These are phyloP conservation scores for Plasmodium yoelii DNA, from an alignment of 169 alveolate species.

Conservation along the genomic window DNA sequence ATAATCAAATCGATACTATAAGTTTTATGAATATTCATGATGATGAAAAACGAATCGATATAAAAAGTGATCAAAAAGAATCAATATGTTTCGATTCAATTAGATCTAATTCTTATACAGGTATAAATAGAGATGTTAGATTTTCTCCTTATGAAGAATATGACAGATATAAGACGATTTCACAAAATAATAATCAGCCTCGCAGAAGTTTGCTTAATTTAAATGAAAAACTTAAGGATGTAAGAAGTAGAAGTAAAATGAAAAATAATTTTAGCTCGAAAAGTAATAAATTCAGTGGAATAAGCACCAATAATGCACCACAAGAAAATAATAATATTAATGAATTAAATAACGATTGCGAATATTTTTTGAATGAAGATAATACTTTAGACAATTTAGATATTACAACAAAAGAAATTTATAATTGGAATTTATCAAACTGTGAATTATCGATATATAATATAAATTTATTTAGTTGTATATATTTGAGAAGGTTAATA, in stretches of 20 bases:
- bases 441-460: slow-evolving; percentile 46
- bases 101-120: not conserved
- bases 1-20: not conserved
- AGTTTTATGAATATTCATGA: slow-evolving; percentile 4
- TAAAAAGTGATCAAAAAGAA: not conserved
- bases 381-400: too few relatives aligned
- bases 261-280: not conserved
- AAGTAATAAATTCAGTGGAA: too few relatives aligned
- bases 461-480: slow-evolving; percentile 58
- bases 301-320: not conserved
- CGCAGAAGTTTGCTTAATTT: too few relatives aligned
- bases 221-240: too few relatives aligned
- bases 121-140: not conserved
- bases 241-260: too few relatives aligned
- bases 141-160: not conserved
- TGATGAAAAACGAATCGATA: slow-evolving; percentile 8
- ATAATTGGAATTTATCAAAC: slow-evolving; percentile 34
- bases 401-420: not conserved
- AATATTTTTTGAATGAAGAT: not conserved
- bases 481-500: slow-evolving; percentile 50
- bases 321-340: not conserved
- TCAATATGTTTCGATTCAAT: too few relatives aligned
- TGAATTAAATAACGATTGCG: not conserved
- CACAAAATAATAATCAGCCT: too few relatives aligned
- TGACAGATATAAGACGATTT: too few relatives aligned